Percentiles rank a stretch among this genome's conserved stretches.
Conservation (phyloP, 73 alveolate genomes). For the Tetrahymena thermophila region DNA sequence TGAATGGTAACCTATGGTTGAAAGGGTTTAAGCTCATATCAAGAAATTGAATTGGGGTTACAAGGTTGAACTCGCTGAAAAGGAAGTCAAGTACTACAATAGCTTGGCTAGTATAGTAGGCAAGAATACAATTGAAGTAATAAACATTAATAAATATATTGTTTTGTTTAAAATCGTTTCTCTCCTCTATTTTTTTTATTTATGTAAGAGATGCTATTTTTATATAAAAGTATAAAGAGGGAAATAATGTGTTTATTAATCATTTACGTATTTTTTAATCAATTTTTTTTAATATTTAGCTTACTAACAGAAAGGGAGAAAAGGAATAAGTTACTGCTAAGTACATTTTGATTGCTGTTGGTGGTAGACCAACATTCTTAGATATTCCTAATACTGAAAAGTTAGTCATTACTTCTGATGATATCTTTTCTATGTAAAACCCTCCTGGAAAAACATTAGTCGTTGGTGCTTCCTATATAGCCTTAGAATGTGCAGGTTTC, state of each 20-base stretch:
- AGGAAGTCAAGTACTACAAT: conserved; percentile 82
- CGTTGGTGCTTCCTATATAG: conserved; percentile 97
- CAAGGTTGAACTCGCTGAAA: conserved; percentile 64
- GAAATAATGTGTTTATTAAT: neutral
- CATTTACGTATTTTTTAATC: neutral
- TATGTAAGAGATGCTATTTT: neutral
- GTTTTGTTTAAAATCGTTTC: too few relatives aligned
- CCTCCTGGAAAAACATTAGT: conserved; percentile 97
- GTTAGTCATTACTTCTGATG: conserved; percentile 81
- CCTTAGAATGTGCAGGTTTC: conserved; percentile 96
- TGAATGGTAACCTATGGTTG: conserved; percentile 85
- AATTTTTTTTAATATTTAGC: conserved; percentile 20
- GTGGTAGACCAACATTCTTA: conserved; percentile 77
- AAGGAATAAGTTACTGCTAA: conserved; percentile 70
- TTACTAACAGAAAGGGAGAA: conserved; percentile 73
- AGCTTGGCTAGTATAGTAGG: conserved; percentile 90
- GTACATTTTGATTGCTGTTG: conserved; percentile 80
- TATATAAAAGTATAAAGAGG: neutral
- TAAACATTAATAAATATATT: neutral
- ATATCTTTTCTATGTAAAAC: conserved; percentile 81
- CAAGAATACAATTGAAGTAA: conserved; percentile 83
- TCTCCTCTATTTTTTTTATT: neutral
- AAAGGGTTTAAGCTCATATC: conserved; percentile 81
- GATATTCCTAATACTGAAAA: conserved; percentile 50
- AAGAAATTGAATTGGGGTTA: conserved; percentile 85